Evolutionary conservation across 192 early-diverging fungal genomes (phyloP), one percentile per base, ranked within the genome.

Genomic region (Mortierella hygrophila): DNA sequence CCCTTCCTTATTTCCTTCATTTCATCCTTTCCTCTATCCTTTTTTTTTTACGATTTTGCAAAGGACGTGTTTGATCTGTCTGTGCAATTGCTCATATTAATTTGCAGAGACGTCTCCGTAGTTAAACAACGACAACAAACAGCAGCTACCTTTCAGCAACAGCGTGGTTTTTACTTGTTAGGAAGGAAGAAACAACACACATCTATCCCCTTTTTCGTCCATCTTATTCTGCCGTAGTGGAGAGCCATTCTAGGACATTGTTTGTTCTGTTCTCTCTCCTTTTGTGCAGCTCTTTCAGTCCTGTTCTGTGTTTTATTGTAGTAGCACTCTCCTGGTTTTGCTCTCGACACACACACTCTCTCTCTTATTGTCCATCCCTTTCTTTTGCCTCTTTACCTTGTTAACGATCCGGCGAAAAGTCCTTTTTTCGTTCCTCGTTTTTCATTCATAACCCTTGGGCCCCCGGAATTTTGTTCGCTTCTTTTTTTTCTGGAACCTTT

Each of bases 291-390:
- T 65, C 38, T 21, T 68, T 49, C n/a, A 57, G 55, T 57, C 55
- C n/a, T 57, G n/a, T 57, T 52, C 55, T 57, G 55, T 57, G n/a
- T 8, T 57, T 54, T 57, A 55, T 55, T 55, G 6, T 55, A 5
- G n/a, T 57, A 57, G 55, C 55, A 26, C 55, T 57, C 55, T 57
- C 55, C 55, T 57, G 55, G 55, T 57, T 57, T 57, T 52, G 55
- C 55, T 57, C 55, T 57, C n/a, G n/a, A 54, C 52, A 54, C 52
- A 21, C 49, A 20, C 20, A 52, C 16, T 21, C 49, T 21, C 49
- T 52, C 47, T 49, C 47, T 35, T 35, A 49, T 47, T 47, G 46
- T 49, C 16, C 49, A 52, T 57, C 55, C 55, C 55, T 57, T 57
- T n/a, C 23, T n/a, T 26, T 26, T n/a, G n/a, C 26, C 6, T 10